phyloP scores from a whole-genome alignment of 129 eudicot species.

The Tagetes erecta region DNA sequence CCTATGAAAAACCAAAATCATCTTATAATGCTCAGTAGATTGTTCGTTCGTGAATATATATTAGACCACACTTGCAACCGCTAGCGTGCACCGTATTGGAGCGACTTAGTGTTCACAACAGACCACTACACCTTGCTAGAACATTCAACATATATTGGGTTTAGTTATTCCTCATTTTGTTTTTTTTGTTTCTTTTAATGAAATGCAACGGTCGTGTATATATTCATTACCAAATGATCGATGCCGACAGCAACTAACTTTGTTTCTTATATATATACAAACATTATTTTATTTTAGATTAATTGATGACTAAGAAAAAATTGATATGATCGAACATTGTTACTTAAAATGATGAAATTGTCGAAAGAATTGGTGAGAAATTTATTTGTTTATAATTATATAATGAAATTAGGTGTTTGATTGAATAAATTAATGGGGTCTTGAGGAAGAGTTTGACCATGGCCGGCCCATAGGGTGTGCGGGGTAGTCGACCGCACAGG shows the following conservation, averaged over 20 bases:
- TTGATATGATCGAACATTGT: conserved; percentile 20
- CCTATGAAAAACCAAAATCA: too few species aligned
- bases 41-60: too few species aligned
- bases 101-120: too few species aligned
- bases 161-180: too few species aligned
- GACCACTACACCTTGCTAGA: too few species aligned
- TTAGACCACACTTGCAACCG: too few species aligned
- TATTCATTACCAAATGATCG: not conserved
- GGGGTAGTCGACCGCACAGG: too few species aligned
- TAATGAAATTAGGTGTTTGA: conserved; percentile 32
- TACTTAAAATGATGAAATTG: conserved; percentile 29
- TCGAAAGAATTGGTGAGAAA: conserved; percentile 31
- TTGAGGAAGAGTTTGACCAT: conserved; percentile 39
- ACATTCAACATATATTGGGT: too few species aligned
- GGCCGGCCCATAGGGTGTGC: too few species aligned
- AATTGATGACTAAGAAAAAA: not conserved
- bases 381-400: conserved; percentile 5
- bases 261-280: not conserved
- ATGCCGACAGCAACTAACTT: not conserved
- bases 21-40: too few species aligned
- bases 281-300: not conserved
- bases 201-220: not conserved
- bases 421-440: conserved; percentile 18
- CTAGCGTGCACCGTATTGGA: too few species aligned
- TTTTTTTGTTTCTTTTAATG: too few species aligned